Conservation (phyloP, 345 rosid genomes). For the Psidium friedrichsthalianum region DNA sequence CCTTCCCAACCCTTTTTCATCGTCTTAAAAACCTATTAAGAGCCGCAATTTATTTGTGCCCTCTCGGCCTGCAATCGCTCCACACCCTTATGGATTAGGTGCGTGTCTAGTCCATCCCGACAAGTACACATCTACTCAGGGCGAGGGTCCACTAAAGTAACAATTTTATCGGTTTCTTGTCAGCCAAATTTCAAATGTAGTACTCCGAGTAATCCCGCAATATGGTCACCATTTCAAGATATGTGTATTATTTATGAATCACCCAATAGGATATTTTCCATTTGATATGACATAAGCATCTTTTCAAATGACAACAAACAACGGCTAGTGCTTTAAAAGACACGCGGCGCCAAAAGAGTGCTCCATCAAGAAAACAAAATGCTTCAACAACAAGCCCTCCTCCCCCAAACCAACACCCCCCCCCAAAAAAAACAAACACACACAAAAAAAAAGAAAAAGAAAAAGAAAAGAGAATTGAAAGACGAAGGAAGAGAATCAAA, state of each 20-base stretch:
- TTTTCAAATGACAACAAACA: not conserved
- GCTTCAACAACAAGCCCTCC: not conserved
- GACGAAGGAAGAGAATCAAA: not conserved
- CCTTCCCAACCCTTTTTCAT: not conserved
- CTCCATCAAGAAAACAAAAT: not conserved
- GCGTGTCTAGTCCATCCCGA: not conserved
- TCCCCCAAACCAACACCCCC: no score
- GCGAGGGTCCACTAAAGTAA: not conserved
- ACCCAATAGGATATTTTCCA: not conserved
- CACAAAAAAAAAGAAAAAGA: not conserved
- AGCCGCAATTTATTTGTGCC: not conserved
- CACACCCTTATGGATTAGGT: rapidly evolving
- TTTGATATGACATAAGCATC: not conserved
- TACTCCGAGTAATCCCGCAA: not conserved
- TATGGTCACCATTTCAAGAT: not conserved
- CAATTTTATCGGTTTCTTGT: not conserved
- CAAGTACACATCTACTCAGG: not conserved
- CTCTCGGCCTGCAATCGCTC: not conserved
- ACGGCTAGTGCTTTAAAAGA: not conserved
- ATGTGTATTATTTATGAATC: not conserved
- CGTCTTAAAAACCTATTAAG: not conserved
- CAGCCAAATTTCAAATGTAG: not conserved
- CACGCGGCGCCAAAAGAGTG: not conserved
- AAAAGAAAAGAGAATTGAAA: not conserved
- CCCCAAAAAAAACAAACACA: no score